Base-by-base conservation (phyloP, 2,329 filamentous ascomycete species). In the Whalleya microplaca region DNA sequence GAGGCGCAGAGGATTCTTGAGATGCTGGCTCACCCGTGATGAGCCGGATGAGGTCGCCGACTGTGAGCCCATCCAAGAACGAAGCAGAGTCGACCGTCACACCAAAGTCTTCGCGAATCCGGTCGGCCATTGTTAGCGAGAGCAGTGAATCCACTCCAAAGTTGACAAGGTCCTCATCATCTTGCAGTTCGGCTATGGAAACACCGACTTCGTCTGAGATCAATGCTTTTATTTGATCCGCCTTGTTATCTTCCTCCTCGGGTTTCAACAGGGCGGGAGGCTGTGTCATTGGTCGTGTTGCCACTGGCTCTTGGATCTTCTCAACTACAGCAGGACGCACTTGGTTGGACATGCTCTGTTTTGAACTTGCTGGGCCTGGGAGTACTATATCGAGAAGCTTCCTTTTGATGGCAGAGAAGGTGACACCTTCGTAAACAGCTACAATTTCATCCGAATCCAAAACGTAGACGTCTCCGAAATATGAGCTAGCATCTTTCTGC, bases 191-290 rank as follows among this genome's bases (percentile, higher is more conserved):
- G 3, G 45, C 50, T 2, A 49, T 7, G 8, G 42, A 18, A 29
- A 57, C 49, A 6, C 55, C 55, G 16, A 37, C 46, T 41, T 57
- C 55, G 40, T 58, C 55, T 5, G 55, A 54, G 14, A 58, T 43
- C 19, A 58, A 37, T 14, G 32, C 32, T 37, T 37, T 37, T 5
- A 37, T 37, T 16, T 37, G 7, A 37, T 37, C 32, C 32, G 32
- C 32, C 32, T 16, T 16, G 32, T 8, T 6, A 16, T 37, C 32
- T 14, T 37, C 32, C 14, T 37, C 32, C 4, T 37, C 32, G 32
- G 32, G 10, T 3, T 37, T 14, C 32, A 37, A 37, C 32, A 37
- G 10, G 14, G 32, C 5, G 32, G 32, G 32, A 37, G 32, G 32
- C 32, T 37, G 32, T 12, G 32, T 37, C 9, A 37, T 37, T 16